Base-by-base conservation (phyloP, 352 stramenopile species). In the Phytophthora brassicae region DNA sequence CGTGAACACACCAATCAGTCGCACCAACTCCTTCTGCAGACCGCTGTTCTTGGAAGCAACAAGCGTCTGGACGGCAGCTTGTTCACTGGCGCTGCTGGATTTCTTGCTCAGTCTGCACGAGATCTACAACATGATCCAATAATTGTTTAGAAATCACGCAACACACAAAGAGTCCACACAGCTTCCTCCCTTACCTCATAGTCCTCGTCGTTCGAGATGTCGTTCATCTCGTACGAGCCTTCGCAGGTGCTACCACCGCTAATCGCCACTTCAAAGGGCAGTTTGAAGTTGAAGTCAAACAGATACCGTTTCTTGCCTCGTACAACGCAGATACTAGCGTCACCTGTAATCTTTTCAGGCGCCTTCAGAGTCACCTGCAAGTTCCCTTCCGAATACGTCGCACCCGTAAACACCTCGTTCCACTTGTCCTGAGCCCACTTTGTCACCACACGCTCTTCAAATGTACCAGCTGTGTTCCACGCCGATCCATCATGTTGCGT, bases 391-490 rank as follows among this genome's bases (percentile, higher is more conserved):
- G 56, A 62, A 39, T 72, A 89, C 6, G 63, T 73, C 2, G 61
- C 66, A 23, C 51, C 72, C 3, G 56, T 77, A 38, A 87, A 88
- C 6, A 93, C 7, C 39, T 87, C 72, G 5, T 46, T 78, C 70
- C 68, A 81, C 66, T 91, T 91, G 36, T 84, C 57, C 73, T 89
- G 72, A 6, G 79, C 88, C 88, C 88, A 96, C 56, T 89, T 92
- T 38, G 79, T 94, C 56, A 94, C 90, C 46, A 92, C 75, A 33
- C 84, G 83, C 56, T 96, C 85, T 56, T 98, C 92, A 56, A 96
- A 98, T 12, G 93, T 98, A 3, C 93, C 93, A 2, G 89, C 92
- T 6, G 82, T 77, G 60, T 98, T 98, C 91, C 92, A 98, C 6
- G 85, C 91, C 20, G 89, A 97, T 5, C 85, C 88, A 48, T 89